Evolutionary conservation across 169 alveolate species (phyloP).

Genomic region (Cryptosporidium bovis): DNA sequence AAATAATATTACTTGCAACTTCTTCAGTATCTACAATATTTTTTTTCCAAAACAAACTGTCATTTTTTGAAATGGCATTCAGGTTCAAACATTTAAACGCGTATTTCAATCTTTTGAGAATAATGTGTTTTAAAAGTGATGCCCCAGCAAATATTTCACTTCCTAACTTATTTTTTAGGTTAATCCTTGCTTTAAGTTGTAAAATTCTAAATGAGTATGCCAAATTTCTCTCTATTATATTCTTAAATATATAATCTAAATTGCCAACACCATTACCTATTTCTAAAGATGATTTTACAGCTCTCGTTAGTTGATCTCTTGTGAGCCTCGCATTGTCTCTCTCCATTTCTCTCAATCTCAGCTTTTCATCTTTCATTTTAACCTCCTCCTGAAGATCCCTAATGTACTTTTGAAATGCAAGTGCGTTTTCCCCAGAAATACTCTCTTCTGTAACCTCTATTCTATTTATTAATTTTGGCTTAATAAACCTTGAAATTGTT

Average conservation of each 20-base stretch:
- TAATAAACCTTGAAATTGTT: constrained; percentile 11
- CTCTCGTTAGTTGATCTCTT: constrained; percentile 65
- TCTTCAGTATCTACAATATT: constrained; percentile 20
- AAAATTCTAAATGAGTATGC: constrained; percentile 21
- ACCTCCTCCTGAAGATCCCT: constrained; percentile 70
- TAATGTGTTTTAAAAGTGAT: constrained; percentile 11
- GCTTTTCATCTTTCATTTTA: constrained; percentile 71
- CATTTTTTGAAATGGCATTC: constrained; percentile 22
- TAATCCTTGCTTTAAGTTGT: constrained; percentile 30
- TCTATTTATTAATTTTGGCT: constrained; percentile 54
- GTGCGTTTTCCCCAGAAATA: constrained; percentile 74
- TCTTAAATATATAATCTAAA: constrained; percentile 20
- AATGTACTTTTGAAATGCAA: constrained; percentile 68
- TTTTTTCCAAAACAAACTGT: constrained; percentile 28
- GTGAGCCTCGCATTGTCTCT: constrained; percentile 74
- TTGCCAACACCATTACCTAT: constrained; percentile 71
- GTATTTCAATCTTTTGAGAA: constrained; percentile 20
- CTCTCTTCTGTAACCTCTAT: constrained; percentile 60
- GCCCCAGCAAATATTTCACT: constrained; percentile 67
- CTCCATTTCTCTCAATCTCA: constrained; percentile 71
- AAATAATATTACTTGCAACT: constrained; percentile 35
- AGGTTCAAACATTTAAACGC: constrained; percentile 1
- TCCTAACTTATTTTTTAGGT: constrained; percentile 24
- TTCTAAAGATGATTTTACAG: constrained; percentile 61
- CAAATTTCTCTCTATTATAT: constrained; percentile 1